These are phyloP conservation scores for Sclerotiophoma versabilis DNA, from an alignment of 2,329 filamentous ascomycete genomes.

Conservation along the genomic window DNA sequence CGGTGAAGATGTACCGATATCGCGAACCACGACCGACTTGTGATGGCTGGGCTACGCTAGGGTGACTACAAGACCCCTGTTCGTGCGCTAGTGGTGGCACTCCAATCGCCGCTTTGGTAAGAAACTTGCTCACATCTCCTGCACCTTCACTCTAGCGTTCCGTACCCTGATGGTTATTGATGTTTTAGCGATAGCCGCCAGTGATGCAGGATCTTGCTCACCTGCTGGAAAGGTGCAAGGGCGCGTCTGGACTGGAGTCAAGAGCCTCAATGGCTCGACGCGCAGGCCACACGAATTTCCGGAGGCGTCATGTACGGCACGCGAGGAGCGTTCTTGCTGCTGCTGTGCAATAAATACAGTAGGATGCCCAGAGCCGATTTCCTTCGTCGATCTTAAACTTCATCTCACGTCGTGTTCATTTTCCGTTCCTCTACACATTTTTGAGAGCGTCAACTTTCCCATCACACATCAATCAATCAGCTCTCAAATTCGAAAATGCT, in stretches of 20 bases:
- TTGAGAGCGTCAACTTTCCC: background rate
- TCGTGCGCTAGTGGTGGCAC: slow-evolving; percentile 25
- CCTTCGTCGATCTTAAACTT: slow-evolving; percentile 4
- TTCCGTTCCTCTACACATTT: background rate
- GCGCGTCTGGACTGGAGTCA: slow-evolving; percentile 16
- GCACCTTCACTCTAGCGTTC: slow-evolving; percentile 17
- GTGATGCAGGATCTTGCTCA: slow-evolving; percentile 31
- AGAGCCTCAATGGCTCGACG: slow-evolving; percentile 30
- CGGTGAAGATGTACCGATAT: slow-evolving; percentile 3
- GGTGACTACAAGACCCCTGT: slow-evolving; percentile 24
- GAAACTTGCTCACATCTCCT: slow-evolving; percentile 44
- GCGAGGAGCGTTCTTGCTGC: slow-evolving; percentile 21
- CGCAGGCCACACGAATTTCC: slow-evolving; percentile 30
- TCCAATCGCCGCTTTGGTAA: slow-evolving; percentile 29
- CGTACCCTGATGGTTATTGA: slow-evolving; percentile 11
- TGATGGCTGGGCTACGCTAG: slow-evolving; percentile 9
- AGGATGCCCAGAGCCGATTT: slow-evolving; percentile 21
- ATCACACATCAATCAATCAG: background rate
- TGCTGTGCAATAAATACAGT: slow-evolving; percentile 39
- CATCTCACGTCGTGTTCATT: background rate
- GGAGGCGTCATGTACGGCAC: slow-evolving; percentile 38
- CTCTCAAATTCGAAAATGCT: slow-evolving; percentile 36
- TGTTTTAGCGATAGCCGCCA: slow-evolving; percentile 26
- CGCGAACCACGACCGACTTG: background rate
- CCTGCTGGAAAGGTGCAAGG: slow-evolving; percentile 27